These are phyloP conservation scores for Ligustrum vulgare DNA, from an alignment of 257 asterid species.

Conservation along the genomic window DNA sequence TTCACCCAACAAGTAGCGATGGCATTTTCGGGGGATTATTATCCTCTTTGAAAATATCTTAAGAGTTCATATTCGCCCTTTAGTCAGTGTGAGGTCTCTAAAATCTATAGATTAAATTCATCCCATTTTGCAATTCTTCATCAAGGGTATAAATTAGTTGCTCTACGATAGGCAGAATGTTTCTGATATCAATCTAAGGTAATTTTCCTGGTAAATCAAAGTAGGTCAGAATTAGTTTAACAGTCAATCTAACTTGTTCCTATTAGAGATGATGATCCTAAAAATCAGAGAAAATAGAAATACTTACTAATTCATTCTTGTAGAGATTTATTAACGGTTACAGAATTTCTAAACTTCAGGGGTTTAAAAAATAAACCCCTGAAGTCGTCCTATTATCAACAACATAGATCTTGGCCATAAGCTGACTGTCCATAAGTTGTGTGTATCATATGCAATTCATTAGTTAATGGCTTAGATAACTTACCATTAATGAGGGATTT, in stretches of 20 bases:
- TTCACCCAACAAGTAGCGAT: too few species aligned
- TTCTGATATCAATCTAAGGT: not conserved
- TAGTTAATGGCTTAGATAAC: conserved; percentile 14
- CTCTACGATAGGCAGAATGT: not conserved
- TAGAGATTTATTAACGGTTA: too few species aligned
- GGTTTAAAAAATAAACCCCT: too few species aligned
- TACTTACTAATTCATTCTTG: not conserved
- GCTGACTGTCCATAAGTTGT: not conserved
- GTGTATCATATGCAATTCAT: not conserved
- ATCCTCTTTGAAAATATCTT: not conserved
- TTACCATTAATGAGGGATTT: conserved; percentile 62
- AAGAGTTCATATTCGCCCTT: not conserved
- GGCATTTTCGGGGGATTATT: too few species aligned
- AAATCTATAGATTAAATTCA: not conserved
- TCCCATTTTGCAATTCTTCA: not conserved
- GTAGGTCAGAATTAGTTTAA: not conserved
- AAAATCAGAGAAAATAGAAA: not conserved
- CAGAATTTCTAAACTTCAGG: too few species aligned
- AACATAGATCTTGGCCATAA: not conserved
- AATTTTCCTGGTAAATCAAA: not conserved
- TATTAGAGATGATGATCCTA: not conserved
- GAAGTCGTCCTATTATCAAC: not conserved
- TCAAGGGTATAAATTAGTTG: not conserved
- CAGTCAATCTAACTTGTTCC: not conserved
- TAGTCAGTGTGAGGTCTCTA: not conserved